These are phyloP conservation scores for Crithidia bombi DNA, from an alignment of 208 protist species.

Conservation along the genomic window DNA sequence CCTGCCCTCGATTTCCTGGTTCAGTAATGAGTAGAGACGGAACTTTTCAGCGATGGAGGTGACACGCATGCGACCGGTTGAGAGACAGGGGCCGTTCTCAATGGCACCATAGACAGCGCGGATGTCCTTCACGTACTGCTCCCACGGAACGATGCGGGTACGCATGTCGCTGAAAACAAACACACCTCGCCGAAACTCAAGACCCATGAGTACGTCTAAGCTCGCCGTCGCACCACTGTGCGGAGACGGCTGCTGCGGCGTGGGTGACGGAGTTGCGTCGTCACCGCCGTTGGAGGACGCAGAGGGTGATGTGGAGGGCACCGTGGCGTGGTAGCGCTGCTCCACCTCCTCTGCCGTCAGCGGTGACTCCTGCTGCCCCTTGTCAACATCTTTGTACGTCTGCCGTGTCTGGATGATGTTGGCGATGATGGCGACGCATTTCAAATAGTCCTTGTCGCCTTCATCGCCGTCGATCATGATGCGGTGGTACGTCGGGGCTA, in stretches of 20 bases:
- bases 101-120: slow-evolving; percentile 68
- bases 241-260: background rate
- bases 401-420: slow-evolving; percentile 64
- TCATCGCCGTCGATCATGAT: slow-evolving; percentile 84
- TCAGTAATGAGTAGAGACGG: slow-evolving; percentile 81
- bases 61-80: slow-evolving; percentile 73
- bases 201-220: slow-evolving; percentile 15
- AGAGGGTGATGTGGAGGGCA: background rate
- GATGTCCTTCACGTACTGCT: slow-evolving; percentile 75
- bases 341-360: slow-evolving; percentile 43
- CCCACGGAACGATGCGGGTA: slow-evolving; percentile 74
- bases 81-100: slow-evolving; percentile 88
- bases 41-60: slow-evolving; percentile 83
- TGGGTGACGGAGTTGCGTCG: background rate
- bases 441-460: slow-evolving; percentile 71
- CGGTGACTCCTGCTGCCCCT: slow-evolving; percentile 58
- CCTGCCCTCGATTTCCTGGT: slow-evolving; percentile 66
- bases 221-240: background rate
- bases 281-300: background rate
- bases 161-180: slow-evolving; percentile 67
- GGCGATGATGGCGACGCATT: slow-evolving; percentile 75
- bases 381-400: slow-evolving; percentile 75
- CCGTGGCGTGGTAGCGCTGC: slow-evolving; percentile 6
- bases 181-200: slow-evolving; percentile 49
- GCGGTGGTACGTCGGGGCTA: slow-evolving; percentile 57